Conservation (phyloP, 2,329 filamentous ascomycete genomes). For the Metarhizium robertsii region DNA sequence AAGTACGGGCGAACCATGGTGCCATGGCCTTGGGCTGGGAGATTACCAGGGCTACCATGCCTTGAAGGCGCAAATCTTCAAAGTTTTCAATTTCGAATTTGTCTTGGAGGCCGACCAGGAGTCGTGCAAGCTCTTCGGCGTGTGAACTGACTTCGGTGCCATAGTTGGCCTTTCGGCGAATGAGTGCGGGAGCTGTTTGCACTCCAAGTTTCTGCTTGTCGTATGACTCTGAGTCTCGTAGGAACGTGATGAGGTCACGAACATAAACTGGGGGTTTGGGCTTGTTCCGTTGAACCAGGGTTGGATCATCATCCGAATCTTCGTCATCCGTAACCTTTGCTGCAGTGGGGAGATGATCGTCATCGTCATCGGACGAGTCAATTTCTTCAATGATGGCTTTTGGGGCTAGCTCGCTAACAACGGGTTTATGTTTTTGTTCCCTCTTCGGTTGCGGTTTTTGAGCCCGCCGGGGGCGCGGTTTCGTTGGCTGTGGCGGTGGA, state of each 20-base stretch:
- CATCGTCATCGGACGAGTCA: constrained; percentile 50
- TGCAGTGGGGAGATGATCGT: constrained; percentile 53
- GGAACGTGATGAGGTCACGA: constrained; percentile 67
- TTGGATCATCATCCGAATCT: constrained; percentile 90
- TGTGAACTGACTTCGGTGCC: constrained; percentile 84
- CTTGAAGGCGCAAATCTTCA: constrained; percentile 63
- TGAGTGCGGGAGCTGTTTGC: constrained; percentile 65
- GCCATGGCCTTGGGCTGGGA: constrained; percentile 70
- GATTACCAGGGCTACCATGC: constrained; percentile 72
- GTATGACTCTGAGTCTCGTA: constrained; percentile 74
- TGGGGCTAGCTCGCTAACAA: constrained; percentile 20
- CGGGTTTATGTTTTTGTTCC: constrained; percentile 19
- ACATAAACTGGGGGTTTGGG: constrained; percentile 82
- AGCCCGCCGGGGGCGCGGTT: not conserved
- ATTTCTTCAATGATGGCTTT: constrained; percentile 57
- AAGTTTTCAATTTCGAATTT: constrained; percentile 77
- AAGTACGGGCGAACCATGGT: constrained; percentile 73
- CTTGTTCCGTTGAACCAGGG: constrained; percentile 74
- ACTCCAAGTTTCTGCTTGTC: constrained; percentile 78
- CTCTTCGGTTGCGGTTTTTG: constrained; percentile 11
- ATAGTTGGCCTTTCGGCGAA: constrained; percentile 80
- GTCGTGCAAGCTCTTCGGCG: constrained; percentile 66
- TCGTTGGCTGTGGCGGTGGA: constrained; percentile 6
- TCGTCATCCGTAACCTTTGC: constrained; percentile 80
- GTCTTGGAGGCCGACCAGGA: constrained; percentile 74